Evolutionary conservation across 148 eudicot genomes (phyloP).

Genomic region (Rhododendron ferrugineum): DNA sequence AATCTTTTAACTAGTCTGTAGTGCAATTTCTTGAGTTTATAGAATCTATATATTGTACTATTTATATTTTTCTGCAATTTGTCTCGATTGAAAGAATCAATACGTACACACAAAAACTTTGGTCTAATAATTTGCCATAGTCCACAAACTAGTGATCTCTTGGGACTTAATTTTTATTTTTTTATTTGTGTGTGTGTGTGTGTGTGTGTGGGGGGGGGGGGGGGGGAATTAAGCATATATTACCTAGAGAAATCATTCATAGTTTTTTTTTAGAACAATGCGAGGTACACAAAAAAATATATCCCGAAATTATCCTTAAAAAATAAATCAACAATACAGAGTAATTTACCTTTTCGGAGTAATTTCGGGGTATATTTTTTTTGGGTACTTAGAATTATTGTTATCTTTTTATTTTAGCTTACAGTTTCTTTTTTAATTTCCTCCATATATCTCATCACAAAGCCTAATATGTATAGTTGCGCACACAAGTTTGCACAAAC

Average conservation of each 20-base stretch:
- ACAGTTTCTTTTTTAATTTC: background rate
- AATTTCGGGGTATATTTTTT: no score
- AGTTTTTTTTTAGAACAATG: no score
- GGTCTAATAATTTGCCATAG: background rate
- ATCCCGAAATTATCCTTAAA: no score
- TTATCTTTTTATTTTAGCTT: background rate
- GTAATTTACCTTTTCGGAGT: no score
- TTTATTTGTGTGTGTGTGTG: no score
- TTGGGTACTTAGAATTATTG: background rate
- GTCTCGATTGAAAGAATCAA: background rate
- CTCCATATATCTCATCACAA: background rate
- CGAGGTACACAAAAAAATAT: no score
- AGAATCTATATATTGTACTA: no score
- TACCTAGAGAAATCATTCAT: no score
- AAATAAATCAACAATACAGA: no score
- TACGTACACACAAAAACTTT: background rate
- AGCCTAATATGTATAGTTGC: background rate
- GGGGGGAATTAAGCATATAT: background rate
- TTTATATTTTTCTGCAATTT: background rate
- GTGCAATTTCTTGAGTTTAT: background rate
- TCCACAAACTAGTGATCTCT: background rate
- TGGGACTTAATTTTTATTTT: background rate
- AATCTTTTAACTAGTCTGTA: no score
- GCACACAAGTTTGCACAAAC: no score
- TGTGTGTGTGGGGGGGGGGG: no score